These are phyloP conservation scores for Candida odintsovae DNA, from an alignment of 805 yeast species.

Conservation along the genomic window DNA sequence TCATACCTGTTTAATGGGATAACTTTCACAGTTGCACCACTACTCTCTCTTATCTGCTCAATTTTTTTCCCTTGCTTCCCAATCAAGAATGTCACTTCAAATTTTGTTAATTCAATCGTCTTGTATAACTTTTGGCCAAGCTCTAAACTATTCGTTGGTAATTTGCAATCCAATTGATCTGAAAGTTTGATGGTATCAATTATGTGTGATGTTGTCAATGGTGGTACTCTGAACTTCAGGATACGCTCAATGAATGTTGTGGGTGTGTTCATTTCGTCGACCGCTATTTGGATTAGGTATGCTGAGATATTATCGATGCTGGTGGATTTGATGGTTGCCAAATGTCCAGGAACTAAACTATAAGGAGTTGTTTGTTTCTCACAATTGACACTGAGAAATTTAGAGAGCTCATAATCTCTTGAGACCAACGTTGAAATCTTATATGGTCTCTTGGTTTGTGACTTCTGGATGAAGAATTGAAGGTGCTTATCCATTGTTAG, in stretches of 20 bases:
- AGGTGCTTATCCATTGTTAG: not conserved
- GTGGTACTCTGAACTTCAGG: not conserved
- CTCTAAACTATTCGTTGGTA: not conserved
- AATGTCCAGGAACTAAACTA: constrained; percentile 1
- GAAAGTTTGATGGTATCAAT: not conserved
- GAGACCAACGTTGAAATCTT: not conserved
- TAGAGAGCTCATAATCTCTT: not conserved
- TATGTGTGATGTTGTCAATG: not conserved
- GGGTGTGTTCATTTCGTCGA: not conserved
- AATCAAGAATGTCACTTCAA: constrained; percentile 36
- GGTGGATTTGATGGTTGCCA: not conserved
- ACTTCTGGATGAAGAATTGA: not conserved
- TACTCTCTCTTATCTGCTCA: constrained; percentile 26
- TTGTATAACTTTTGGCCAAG: not conserved
- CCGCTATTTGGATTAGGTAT: not conserved
- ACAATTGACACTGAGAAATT: not conserved
- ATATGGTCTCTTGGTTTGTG: not conserved
- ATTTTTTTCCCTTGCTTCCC: constrained; percentile 39
- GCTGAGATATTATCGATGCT: not conserved
- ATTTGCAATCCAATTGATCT: not conserved
- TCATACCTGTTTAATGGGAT: constrained; percentile 27
- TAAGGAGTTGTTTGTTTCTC: not conserved
- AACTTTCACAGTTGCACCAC: constrained; percentile 35
- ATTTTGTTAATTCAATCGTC: constrained; percentile 20
- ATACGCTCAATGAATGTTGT: not conserved